Evolutionary conservation across 2,329 filamentous ascomycete genomes (phyloP).

Genomic region (Biscogniauxia sp.): DNA sequence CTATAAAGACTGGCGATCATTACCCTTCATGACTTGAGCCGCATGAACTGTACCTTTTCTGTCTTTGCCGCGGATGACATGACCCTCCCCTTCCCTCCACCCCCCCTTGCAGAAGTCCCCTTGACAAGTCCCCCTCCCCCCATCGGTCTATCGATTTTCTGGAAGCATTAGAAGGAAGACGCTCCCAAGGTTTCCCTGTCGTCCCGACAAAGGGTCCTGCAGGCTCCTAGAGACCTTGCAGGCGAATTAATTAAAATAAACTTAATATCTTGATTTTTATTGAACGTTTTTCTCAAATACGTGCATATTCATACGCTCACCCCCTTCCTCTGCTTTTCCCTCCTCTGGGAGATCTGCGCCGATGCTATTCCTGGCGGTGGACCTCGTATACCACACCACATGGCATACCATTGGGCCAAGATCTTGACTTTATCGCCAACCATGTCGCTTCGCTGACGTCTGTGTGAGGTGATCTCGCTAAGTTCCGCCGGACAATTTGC

Average conservation of each 20-base stretch:
- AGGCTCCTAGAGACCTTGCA: not conserved
- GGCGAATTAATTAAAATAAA: not conserved
- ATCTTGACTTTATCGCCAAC: not conserved
- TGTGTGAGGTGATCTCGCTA: not conserved
- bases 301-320: not conserved
- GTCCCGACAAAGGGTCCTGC: not conserved
- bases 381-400: not conserved
- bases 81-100: not conserved
- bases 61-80: not conserved
- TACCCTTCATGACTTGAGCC: not conserved
- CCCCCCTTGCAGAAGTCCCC: conserved; percentile 2
- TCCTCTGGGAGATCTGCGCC: not conserved
- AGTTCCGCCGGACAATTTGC: not conserved
- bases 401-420: not conserved
- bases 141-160: not conserved
- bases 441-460: not conserved
- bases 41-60: not conserved
- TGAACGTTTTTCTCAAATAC: not conserved
- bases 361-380: not conserved
- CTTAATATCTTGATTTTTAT: not conserved
- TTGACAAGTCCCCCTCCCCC: not conserved
- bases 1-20: conserved; percentile 11
- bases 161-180: not conserved
- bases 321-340: not conserved
- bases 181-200: not conserved